Percentiles rank a stretch among this genome's conserved stretches.
Conservation (phyloP, 139 green algal genomes). For the Monoraphidium neglectum region DNA sequence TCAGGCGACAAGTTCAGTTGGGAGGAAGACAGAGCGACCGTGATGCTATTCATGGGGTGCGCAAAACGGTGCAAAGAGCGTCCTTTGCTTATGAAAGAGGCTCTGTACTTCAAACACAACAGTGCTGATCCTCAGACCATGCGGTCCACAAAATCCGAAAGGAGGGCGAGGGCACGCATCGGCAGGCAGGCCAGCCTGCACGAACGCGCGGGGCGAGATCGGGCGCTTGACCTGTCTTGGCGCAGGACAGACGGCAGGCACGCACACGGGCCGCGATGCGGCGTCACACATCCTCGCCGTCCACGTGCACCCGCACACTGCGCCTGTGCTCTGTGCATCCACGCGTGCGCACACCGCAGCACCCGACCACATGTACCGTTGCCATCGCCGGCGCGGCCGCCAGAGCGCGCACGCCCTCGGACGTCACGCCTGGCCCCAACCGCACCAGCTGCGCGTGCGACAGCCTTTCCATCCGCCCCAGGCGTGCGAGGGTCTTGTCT, state of each 20-base stretch:
- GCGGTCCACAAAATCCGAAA: too few species aligned
- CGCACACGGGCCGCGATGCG: too few species aligned
- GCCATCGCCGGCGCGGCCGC: conserved; percentile 17
- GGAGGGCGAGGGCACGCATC: too few species aligned
- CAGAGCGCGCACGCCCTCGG: conserved; percentile 17
- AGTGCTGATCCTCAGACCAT: too few species aligned
- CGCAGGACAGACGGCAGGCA: background rate
- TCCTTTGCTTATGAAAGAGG: too few species aligned
- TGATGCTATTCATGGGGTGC: too few species aligned
- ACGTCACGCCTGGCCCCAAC: conserved; percentile 2
- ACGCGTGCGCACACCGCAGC: conserved; percentile 8
- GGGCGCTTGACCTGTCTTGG: background rate
- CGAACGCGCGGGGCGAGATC: too few species aligned
- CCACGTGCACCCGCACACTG: conserved; percentile 10
- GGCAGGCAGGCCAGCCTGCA: too few species aligned
- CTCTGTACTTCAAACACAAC: too few species aligned
- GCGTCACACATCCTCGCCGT: background rate
- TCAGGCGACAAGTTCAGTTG: too few species aligned
- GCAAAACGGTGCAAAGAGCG: too few species aligned
- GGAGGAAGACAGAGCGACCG: too few species aligned
- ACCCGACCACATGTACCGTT: background rate
- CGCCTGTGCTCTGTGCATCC: background rate
- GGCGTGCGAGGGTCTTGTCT: conserved; percentile 26
- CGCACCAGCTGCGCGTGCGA: background rate
- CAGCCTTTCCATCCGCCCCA: conserved; percentile 20